Evolutionary conservation across 2,329 filamentous ascomycete genomes (phyloP).

Genomic region (Aspergillus glaucus): DNA sequence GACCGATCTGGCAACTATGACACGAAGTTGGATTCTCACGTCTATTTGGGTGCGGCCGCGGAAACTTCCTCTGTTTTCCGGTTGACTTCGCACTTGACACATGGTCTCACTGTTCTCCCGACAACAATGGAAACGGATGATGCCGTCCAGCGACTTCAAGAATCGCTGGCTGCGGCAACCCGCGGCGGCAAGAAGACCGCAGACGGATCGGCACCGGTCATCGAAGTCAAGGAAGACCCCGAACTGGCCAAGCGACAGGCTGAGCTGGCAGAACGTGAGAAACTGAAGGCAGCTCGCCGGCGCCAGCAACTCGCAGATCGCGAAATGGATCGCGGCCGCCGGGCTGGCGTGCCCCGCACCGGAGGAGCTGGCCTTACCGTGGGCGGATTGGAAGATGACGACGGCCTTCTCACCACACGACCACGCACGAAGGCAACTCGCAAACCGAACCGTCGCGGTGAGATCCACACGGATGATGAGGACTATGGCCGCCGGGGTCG

Average conservation of each 20-base stretch:
- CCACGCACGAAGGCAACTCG: conserved; percentile 33
- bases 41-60: conserved; percentile 56
- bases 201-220: conserved; percentile 50
- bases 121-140: conserved; percentile 52
- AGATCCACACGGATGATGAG: conserved; percentile 46
- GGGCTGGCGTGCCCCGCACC: conserved; percentile 40
- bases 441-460: conserved; percentile 39
- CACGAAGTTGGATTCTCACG: conserved; percentile 54
- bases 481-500: conserved; percentile 40
- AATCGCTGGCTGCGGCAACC: conserved; percentile 52
- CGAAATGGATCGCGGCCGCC: conserved; percentile 50
- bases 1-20: conserved; percentile 49
- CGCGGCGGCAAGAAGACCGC: conserved; percentile 46
- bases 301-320: conserved; percentile 51
- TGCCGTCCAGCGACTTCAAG: conserved; percentile 56
- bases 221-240: conserved; percentile 56
- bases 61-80: conserved; percentile 53
- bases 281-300: conserved; percentile 48
- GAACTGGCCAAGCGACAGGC: conserved; percentile 55
- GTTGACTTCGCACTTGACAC: conserved; percentile 58
- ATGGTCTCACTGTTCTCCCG: conserved; percentile 52
- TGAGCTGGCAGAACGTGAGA: conserved; percentile 55
- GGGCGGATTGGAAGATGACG: conserved; percentile 55
- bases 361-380: conserved; percentile 48
- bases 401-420: conserved; percentile 39